Conservation (phyloP, 345 rosid species). For the Bretschneidera sinensis region DNA sequence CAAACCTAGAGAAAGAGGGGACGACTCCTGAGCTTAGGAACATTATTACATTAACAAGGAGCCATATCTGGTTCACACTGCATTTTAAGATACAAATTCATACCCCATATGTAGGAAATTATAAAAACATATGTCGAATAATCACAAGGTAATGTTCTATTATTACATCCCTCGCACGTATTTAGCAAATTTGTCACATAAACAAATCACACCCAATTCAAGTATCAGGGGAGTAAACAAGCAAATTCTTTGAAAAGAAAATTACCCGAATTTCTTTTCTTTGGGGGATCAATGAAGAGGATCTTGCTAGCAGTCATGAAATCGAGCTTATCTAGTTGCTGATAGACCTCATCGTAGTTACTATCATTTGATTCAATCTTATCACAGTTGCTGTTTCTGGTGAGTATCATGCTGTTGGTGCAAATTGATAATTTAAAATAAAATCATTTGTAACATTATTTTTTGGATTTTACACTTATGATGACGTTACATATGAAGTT, state of each 20-base stretch:
- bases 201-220: not conserved
- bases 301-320: constrained; percentile 74
- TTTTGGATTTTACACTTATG: too few relatives aligned
- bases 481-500: too few relatives aligned
- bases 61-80: not conserved
- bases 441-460: too few relatives aligned
- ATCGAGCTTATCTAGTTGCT: constrained; percentile 71
- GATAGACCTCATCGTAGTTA: constrained; percentile 48
- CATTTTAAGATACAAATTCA: not conserved
- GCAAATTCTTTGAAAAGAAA: not conserved
- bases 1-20: not conserved
- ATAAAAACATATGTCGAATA: too few relatives aligned
- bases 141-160: too few relatives aligned
- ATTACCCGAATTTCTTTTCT: constrained; percentile 78
- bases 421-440: too few relatives aligned
- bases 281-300: constrained; percentile 60
- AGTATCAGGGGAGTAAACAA: not conserved
- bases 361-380: constrained; percentile 38
- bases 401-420: constrained; percentile 19
- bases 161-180: too few relatives aligned
- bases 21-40: not conserved
- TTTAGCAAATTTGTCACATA: too few relatives aligned
- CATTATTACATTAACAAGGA: not conserved
- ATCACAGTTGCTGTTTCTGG: constrained; percentile 19
- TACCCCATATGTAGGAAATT: not conserved